Base-by-base conservation (phyloP, 805 yeast genomes). In the Henningerozyma blattae region DNA sequence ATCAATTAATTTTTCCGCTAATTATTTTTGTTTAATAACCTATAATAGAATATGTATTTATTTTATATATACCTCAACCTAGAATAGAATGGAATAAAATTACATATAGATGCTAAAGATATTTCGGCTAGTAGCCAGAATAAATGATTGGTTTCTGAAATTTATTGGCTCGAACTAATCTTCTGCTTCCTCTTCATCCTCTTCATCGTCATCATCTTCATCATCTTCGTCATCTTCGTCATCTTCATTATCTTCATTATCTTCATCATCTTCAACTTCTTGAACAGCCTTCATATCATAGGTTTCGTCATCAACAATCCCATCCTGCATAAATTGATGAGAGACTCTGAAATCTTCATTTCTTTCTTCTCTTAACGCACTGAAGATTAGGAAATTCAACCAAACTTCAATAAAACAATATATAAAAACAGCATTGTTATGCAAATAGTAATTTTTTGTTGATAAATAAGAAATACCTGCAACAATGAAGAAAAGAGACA, bases 331-430 rank as follows among this genome's bases (percentile, higher is more conserved):
- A 15, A 41, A 40, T 35, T 44, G 43, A 27, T 44, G 41, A 14
- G 46, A 29, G 36, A 56, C 51, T 43, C 71, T 70, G 34, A 65
- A 58, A 38, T 69, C 62, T 37, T 62, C 61, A 38, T 65, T 63
- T 46, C 67, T 72, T 46, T 79, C 89, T 39, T 79, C 86, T 46
- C 75, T 68, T 38, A 80, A 58, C 28, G 77, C 65, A 47, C 67
- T 70, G 52, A 65, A 78, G 22, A 77, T 64, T 42, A 79, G 57
- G 37, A 77, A 72, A 45, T 76, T 73, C 46, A 74, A 61, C 85
- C 87, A 80, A 22, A 78, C 66, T 52, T 80, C 91, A 41, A 70
- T 46, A 40, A 79, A 77, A 20, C 72, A 53, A 47, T 68, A 77
- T 4, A 68, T 58, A 41, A 80, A 77, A 3, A 77, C 70, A 30